Evolutionary conservation across 306 rosid genomes (phyloP), one percentile per base, ranked within the genome.

Genomic region (Hylodesmum podocarpum): DNA sequence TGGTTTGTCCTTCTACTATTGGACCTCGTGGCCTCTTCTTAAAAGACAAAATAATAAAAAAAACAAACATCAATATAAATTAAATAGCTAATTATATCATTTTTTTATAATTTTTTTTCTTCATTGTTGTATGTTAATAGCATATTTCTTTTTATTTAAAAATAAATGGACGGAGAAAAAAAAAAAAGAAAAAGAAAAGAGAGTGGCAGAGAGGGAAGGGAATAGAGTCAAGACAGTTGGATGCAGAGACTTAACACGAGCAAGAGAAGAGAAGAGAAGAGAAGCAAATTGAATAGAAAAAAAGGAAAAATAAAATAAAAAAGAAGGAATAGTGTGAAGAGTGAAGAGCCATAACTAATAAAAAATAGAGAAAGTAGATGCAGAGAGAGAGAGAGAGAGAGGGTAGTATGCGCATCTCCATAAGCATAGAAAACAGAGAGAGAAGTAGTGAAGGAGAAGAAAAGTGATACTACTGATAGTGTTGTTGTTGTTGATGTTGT

Each of bases 401-500:
- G 13, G 9, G 53, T 15, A 4, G 40, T n/a, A 31, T 5, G 53
- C 14, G 77, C 73, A 37, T 72, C 59, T 46, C 58, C 80, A 31
- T 14, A 21, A 78, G 63, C 69, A 64, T 36, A 36, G 70, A 37
- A 29, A 22, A 74, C 11, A 37, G 53, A 59, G 6, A 50, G 55
- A 41, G 36, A 27, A 87, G 85, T 27, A 82, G 88, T 82, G 79
- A 83, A 77, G 87, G 66, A 75, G 71, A 90, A 88, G 89, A 80
- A 65, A 84, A 64, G 82, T 50, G 71, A 70, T 57, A 5, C 66
- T 57, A 5, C 66, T 2, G 55, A 14, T 70, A 50, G 75, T 78
- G 82, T 4, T 57, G 73, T 69, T 43, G 43, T 33, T 61, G 82
- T 4, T 57, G 73, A 64, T 43, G 43, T 33, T 61, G 75, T 11